Evolutionary conservation across 352 stramenopile genomes (phyloP), one percentile per base, ranked within the genome.

Genomic region (Phytophthora megakarya): DNA sequence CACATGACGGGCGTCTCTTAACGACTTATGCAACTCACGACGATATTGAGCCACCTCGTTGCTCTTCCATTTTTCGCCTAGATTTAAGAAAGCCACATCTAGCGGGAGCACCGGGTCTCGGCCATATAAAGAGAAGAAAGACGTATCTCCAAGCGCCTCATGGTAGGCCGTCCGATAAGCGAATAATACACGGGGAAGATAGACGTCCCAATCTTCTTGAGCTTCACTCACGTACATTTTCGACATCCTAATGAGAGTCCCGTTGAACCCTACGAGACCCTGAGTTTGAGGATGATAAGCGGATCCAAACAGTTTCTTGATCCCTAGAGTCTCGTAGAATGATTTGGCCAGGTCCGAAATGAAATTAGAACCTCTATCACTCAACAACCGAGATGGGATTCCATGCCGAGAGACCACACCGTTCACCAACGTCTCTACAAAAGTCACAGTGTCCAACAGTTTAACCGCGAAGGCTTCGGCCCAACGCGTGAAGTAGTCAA

Each of bases 21-120:
- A 5, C 0, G 49, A 61, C 6, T 19, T 12, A 12, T 39, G 40
- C 15, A 67, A 16, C 10, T 56, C 15, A 4, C 59, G 11, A 1
- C 28, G n/a, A 11, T 67, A 61, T 1, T 11, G 11, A 0, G 32
- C 42, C 1, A 67, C 40, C 12, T 61, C 49, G 21, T 67, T 55
- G 9, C 49, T 54, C 8, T 53, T 59, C 30, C 30, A 66, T 2
- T 60, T 52, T 16, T 38, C 37, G 0, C 58, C 38, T 2, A 50
- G 1, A 32, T 50, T 65, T 16, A 65, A 28, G 12, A 65, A 65
- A 7, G 56, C 56, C 0, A 59, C n/a, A 21, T 57, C 45, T 16
- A 65, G 21, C 1, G 47, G 57, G 0, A 59, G 12, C 4, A 53
- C 39, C 0, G 43, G 39, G 10, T 60, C 47, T 15, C n/a, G n/a